Percentiles rank a stretch among this genome's conserved stretches.
These are phyloP conservation scores for Crepidotus variabilis DNA, from an alignment of 768 basidiomycete species.

Conservation along the genomic window DNA sequence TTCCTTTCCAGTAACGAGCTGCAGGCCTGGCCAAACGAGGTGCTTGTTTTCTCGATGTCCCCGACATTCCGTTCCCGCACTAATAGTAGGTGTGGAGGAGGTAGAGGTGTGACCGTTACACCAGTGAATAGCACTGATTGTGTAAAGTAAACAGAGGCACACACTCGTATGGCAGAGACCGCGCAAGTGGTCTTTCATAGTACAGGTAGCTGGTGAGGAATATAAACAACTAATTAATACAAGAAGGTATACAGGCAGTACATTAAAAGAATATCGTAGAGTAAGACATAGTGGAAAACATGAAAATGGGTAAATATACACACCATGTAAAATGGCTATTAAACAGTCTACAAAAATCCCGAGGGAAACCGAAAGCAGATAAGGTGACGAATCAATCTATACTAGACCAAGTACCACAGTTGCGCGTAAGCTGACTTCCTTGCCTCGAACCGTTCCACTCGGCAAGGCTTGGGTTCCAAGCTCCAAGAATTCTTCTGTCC, in stretches of 20 bases:
- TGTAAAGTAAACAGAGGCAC: too few relatives aligned
- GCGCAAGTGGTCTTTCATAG: too few relatives aligned
- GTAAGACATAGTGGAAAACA: too few relatives aligned
- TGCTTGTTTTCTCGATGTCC: conserved; percentile 57
- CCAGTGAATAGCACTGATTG: too few relatives aligned
- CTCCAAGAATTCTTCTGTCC: conserved; percentile 47
- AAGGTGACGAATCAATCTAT: conserved; percentile 22
- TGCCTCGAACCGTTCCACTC: conserved; percentile 20
- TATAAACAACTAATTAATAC: not conserved
- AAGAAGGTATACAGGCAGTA: not conserved
- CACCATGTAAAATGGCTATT: too few relatives aligned
- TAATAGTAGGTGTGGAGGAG: too few relatives aligned
- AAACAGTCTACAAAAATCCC: too few relatives aligned
- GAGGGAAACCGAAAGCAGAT: too few relatives aligned
- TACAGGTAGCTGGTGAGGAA: too few relatives aligned
- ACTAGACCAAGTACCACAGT: conserved; percentile 79
- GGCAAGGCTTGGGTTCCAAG: conserved; percentile 25
- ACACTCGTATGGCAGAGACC: too few relatives aligned
- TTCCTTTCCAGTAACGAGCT: conserved; percentile 88
- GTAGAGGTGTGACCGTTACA: not conserved
- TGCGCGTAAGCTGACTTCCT: conserved; percentile 67
- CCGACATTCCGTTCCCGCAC: conserved; percentile 16
- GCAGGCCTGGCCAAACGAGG: conserved; percentile 77
- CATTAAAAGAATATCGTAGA: not conserved
- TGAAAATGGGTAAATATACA: too few relatives aligned